Evolutionary conservation across 208 protist genomes (phyloP).

Genomic region (Leishmania amazonensis): DNA sequence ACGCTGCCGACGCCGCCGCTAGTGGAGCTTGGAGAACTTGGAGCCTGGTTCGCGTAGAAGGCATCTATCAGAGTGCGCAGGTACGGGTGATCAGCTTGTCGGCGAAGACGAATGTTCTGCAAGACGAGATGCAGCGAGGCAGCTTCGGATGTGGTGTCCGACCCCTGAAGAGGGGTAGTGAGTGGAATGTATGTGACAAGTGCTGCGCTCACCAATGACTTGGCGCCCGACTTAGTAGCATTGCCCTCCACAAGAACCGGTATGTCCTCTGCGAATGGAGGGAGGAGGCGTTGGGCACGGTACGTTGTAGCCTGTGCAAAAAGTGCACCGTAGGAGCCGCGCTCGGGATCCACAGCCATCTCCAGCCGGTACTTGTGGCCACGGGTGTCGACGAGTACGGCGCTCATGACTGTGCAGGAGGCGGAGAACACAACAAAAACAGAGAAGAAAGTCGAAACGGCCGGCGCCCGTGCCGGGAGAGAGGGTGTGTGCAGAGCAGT

Average conservation of each 20-base stretch:
- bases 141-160: slow-evolving; percentile 1
- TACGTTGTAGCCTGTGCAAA: slow-evolving; percentile 16
- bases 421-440: neutral
- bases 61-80: slow-evolving; percentile 27
- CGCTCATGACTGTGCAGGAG: slow-evolving; percentile 4
- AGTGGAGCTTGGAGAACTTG: neutral
- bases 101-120: slow-evolving; percentile 20
- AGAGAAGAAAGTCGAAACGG: neutral
- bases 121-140: slow-evolving; percentile 4
- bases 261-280: neutral
- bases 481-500: neutral
- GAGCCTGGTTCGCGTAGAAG: slow-evolving; percentile 21
- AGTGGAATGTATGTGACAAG: slow-evolving; percentile 33
- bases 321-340: slow-evolving; percentile 22
- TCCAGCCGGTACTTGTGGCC: slow-evolving; percentile 21
- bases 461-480: neutral
- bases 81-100: slow-evolving; percentile 23
- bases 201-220: neutral
- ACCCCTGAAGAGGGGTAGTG: slow-evolving; percentile 15
- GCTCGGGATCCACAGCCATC: neutral
- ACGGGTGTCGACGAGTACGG: slow-evolving; percentile 11
- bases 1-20: neutral
- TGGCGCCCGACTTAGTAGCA: neutral
- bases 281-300: neutral
- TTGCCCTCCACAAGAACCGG: too few relatives aligned